A percentile compares a stretch with the other conserved stretches of the same genome.
Evolutionary conservation across 192 early-diverging fungal species (phyloP).

Genomic region (Kappamyces sp.): DNA sequence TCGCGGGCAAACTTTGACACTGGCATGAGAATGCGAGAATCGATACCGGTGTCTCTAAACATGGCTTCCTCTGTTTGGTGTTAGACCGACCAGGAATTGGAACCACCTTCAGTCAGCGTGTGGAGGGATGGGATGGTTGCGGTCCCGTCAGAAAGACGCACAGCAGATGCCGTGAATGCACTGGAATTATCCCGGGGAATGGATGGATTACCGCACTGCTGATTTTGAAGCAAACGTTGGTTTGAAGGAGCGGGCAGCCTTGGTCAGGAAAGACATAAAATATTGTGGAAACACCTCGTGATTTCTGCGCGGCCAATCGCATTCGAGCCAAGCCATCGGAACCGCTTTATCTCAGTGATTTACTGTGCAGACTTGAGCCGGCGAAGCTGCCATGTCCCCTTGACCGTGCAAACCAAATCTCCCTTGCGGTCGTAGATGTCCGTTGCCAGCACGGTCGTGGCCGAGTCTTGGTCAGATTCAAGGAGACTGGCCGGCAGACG

Average conservation of each 20-base stretch:
- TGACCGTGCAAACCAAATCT: slow-evolving; percentile 13
- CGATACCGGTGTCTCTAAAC: slow-evolving; percentile 16
- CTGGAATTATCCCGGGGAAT: no score
- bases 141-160: no score
- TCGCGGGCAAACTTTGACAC: slow-evolving; percentile 82
- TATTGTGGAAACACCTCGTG: no score
- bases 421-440: slow-evolving; percentile 14
- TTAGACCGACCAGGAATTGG: not conserved
- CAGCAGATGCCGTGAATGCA: no score
- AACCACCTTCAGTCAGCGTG: slow-evolving; percentile 21
- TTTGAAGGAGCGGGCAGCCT: no score
- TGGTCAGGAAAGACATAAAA: no score
- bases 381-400: slow-evolving; percentile 9
- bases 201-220: no score
- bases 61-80: slow-evolving; percentile 15
- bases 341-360: not conserved
- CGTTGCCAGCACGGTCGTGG: not conserved
- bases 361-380: not conserved
- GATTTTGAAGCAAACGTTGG: no score
- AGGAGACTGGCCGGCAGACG: not conserved
- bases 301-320: no score
- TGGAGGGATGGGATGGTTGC: slow-evolving; percentile 16
- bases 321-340: no score
- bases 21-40: slow-evolving; percentile 18
- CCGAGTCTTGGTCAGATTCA: slow-evolving; percentile 5